phyloP scores from a whole-genome alignment of 2,329 filamentous ascomycete species.

The Paraphoma chrysanthemicola region DNA sequence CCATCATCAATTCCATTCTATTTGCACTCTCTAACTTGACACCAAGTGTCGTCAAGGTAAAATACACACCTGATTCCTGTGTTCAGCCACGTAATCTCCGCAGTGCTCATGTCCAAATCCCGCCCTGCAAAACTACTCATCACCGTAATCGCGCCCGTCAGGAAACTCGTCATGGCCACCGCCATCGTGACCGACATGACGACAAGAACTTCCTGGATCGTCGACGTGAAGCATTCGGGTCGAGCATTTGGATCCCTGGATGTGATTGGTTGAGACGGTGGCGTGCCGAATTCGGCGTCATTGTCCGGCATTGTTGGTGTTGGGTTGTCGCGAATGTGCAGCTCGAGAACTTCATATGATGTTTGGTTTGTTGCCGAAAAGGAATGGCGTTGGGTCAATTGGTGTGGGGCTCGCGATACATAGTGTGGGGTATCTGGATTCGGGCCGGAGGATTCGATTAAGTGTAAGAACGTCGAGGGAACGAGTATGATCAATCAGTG shows the following conservation, averaged over 20 bases:
- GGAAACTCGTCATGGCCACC: slow-evolving; percentile 67
- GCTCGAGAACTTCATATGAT: too few species aligned
- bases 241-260: slow-evolving; percentile 46
- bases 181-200: slow-evolving; percentile 72
- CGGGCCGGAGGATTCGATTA: too few species aligned
- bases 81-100: slow-evolving; percentile 72
- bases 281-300: slow-evolving; percentile 19
- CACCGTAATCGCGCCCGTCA: slow-evolving; percentile 66
- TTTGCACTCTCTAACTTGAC: too few species aligned
- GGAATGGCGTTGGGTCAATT: too few species aligned
- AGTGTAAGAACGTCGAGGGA: too few species aligned
- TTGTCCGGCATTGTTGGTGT: slow-evolving; percentile 13
- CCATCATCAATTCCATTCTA: too few species aligned
- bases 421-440: too few species aligned
- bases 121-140: slow-evolving; percentile 67
- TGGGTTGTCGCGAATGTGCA: neutral
- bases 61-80: slow-evolving; percentile 63
- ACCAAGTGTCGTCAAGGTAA: neutral
- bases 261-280: slow-evolving; percentile 24
- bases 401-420: too few species aligned
- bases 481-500: neutral
- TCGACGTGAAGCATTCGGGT: slow-evolving; percentile 68
- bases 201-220: slow-evolving; percentile 69
- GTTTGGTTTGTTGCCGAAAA: too few species aligned
- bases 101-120: slow-evolving; percentile 68